These are phyloP conservation scores for Lentinula detonsa DNA, from an alignment of 768 basidiomycete species.

Conservation along the genomic window DNA sequence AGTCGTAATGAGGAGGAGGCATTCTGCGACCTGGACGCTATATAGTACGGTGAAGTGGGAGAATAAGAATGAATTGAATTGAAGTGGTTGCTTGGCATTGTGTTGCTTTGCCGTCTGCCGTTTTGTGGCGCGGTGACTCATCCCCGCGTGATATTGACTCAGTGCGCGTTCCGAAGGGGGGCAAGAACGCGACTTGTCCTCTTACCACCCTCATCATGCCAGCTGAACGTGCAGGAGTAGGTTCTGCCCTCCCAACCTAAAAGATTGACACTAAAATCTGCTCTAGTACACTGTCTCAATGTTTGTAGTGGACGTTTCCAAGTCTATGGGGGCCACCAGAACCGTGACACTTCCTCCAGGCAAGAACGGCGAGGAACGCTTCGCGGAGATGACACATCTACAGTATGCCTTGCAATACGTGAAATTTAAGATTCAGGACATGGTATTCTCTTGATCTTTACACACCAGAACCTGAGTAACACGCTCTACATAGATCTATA, in stretches of 20 bases:
- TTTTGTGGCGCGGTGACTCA: conserved; percentile 1
- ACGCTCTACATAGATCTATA: conserved; percentile 60
- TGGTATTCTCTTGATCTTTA: conserved; percentile 43
- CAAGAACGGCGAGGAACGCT: conserved; percentile 41
- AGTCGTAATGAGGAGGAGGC: conserved; percentile 96
- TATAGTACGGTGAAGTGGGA: neutral
- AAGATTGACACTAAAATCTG: conserved; percentile 11
- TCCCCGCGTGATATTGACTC: neutral
- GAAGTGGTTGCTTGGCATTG: neutral
- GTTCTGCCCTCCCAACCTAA: conserved; percentile 15
- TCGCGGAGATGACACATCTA: conserved; percentile 66
- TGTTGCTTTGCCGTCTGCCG: neutral
- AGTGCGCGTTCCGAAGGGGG: neutral
- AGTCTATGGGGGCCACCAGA: conserved; percentile 70
- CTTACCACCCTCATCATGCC: conserved; percentile 44
- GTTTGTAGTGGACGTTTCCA: conserved; percentile 85
- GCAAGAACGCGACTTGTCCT: neutral
- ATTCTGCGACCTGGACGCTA: conserved; percentile 28
- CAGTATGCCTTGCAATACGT: conserved; percentile 83
- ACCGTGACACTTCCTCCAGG: conserved; percentile 51
- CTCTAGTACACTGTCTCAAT: conserved; percentile 77
- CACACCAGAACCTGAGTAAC: neutral
- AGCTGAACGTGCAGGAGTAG: conserved; percentile 74
- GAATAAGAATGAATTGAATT: neutral
- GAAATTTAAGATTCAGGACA: conserved; percentile 87